Percentiles rank a stretch among this genome's conserved stretches.
Evolutionary conservation across 1,284 basidiomycete genomes (phyloP).

Genomic region (Testicularia cyperi): DNA sequence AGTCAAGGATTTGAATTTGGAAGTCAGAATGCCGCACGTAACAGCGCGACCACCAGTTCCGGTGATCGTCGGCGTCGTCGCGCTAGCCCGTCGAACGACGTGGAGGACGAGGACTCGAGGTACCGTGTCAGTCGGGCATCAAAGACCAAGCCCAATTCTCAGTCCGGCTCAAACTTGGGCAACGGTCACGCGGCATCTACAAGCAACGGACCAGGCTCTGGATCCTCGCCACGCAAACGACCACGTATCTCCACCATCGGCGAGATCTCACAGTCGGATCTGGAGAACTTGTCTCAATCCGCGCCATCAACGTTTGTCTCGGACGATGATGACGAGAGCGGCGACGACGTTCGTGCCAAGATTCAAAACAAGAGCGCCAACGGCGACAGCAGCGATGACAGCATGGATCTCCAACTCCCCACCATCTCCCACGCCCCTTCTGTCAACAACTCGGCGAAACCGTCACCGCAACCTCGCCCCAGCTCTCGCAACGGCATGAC

Average conservation of each 20-base stretch:
- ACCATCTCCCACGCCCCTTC: conserved; percentile 15
- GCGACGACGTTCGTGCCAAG: too few relatives aligned
- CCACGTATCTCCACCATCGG: conserved; percentile 1
- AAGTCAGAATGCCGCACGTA: not conserved
- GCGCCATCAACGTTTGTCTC: conserved; percentile 35
- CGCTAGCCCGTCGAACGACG: not conserved
- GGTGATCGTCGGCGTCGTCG: not conserved
- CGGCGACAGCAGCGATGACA: too few relatives aligned
- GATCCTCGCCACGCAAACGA: conserved; percentile 2
- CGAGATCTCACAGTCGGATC: conserved; percentile 26
- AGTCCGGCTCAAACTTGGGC: not conserved
- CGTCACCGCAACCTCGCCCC: not conserved
- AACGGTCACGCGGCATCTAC: not conserved
- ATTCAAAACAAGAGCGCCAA: too few relatives aligned
- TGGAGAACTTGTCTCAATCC: conserved; percentile 34
- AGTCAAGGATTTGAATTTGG: conserved; percentile 1
- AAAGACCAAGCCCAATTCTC: conserved; percentile 1
- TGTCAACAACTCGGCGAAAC: conserved; percentile 10
- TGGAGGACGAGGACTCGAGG: conserved; percentile 25
- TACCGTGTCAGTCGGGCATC: conserved; percentile 23
- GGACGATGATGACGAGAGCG: conserved; percentile 15
- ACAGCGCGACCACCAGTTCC: not conserved
- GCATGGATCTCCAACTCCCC: conserved; percentile 11
- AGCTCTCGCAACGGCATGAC: not conserved
- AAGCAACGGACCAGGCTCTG: too few relatives aligned